Conservation (phyloP, 2,329 filamentous ascomycete species). For the Ilyonectria robusta region DNA sequence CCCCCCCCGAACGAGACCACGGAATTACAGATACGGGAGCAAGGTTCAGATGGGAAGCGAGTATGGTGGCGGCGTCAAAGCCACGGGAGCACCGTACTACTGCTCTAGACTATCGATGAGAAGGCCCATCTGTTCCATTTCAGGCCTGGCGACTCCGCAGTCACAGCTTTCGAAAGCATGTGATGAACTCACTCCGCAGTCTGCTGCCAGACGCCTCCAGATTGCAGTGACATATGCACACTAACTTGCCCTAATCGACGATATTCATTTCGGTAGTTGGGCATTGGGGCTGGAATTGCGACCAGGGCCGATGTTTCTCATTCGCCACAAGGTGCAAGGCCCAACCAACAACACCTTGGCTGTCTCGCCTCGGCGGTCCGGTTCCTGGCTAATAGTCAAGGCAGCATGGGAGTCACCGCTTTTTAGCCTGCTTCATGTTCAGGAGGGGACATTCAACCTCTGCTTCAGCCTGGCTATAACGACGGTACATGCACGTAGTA, state of each 20-base stretch:
- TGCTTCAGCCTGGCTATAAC: no score
- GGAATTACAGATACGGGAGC: not conserved
- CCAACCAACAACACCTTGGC: no score
- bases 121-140: not conserved
- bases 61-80: not conserved
- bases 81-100: not conserved
- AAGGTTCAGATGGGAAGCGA: slow-evolving; percentile 2
- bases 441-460: no score
- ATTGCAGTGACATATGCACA: not conserved
- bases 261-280: not conserved
- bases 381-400: no score
- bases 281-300: not conserved
- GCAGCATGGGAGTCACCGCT: no score
- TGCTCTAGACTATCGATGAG: not conserved
- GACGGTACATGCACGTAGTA: no score
- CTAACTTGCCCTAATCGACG: not conserved
- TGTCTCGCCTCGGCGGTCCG: no score
- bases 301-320: not conserved
- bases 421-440: no score
- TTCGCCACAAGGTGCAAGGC: no score
- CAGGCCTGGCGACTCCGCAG: not conserved
- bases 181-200: not conserved
- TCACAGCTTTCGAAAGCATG: not conserved
- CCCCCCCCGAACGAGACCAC: not conserved
- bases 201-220: not conserved